Evolutionary conservation across 305 asterid species (phyloP).

Genomic region (Fraxinus nigra): DNA sequence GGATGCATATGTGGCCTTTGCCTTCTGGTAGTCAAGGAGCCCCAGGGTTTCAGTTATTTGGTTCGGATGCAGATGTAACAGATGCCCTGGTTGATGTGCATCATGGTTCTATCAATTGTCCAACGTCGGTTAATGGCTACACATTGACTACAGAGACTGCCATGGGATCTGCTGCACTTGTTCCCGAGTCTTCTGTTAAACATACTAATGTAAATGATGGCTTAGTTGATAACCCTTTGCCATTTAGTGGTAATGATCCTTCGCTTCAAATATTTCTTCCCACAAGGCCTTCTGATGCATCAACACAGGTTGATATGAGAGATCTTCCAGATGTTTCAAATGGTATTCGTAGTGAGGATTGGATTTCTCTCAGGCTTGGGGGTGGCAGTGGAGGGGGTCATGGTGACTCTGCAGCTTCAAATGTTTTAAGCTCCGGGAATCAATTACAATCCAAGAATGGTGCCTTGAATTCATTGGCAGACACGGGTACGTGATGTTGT

Average conservation of each 20-base stretch:
- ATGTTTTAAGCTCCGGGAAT: constrained; percentile 51
- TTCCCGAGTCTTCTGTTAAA: constrained; percentile 44
- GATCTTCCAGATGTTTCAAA: constrained; percentile 62
- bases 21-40: constrained; percentile 72
- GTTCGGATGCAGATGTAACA: constrained; percentile 67
- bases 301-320: constrained; percentile 54
- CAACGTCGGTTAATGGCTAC: constrained; percentile 54
- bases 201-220: constrained; percentile 50
- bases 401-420: constrained; percentile 43
- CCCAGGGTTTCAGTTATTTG: constrained; percentile 76
- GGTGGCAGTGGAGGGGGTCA: constrained; percentile 51
- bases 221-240: constrained; percentile 69
- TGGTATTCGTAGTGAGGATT: constrained; percentile 69
- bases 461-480: constrained; percentile 54
- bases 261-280: constrained; percentile 93
- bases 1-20: constrained; percentile 69
- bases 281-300: constrained; percentile 65
- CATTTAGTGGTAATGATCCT: constrained; percentile 66
- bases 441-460: constrained; percentile 47
- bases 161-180: constrained; percentile 52
- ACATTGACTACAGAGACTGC: constrained; percentile 49
- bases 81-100: constrained; percentile 62
- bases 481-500: constrained; percentile 47
- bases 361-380: constrained; percentile 89
- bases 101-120: constrained; percentile 55